Evolutionary conservation across 2,329 filamentous ascomycete species (phyloP), one percentile per base, ranked within the genome.

Genomic region (Seiridium cupressi): DNA sequence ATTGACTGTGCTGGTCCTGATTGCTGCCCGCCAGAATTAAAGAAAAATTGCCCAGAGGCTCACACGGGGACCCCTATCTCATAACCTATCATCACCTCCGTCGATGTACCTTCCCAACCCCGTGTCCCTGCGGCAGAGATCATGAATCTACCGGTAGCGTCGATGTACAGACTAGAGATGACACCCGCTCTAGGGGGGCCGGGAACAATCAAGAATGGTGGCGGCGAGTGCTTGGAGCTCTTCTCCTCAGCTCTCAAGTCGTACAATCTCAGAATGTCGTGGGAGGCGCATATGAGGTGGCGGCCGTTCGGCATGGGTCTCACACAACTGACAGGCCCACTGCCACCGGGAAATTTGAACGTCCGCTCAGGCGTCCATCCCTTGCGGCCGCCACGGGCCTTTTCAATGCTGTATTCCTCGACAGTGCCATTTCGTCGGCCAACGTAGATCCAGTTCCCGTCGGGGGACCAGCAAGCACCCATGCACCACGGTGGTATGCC

Each of bases 401-500:
- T 92, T 72, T 95, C 92, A 18, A 99, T 81, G 69, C 87, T 92
- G 75, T 91, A 99, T 75, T 99, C 95, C 67, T 99, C 95, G 0
- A 99, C 95, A 0, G 92, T 96, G 56, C 92, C 86, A 74, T 98
- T 98, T 60, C 95, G 84, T 35, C 95, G 83, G 0, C 95, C 95
- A 0, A 91, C 93, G 75, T 97, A 99, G 68, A 99, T 93, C 74
- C 87, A 92, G 75, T 98, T 98, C 11, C 95, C 95, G 72, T 97
- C 91, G 0, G 93, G 93, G 58, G 90, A 94, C 95, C 95, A 99
- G 77, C 93, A 97, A 1, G 93, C 92, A 65, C 92, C 93, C 88
- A 97, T 97, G 74, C 94, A 98, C 94, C 94, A 99, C 0, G 94
- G 95, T 1, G 95, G 94, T 0, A 92, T 91, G 18, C 88, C 87